Percentiles rank a stretch among this genome's conserved stretches.
Conservation (phyloP, 73 alveolate genomes). For the Tetrahymena borealis region DNA sequence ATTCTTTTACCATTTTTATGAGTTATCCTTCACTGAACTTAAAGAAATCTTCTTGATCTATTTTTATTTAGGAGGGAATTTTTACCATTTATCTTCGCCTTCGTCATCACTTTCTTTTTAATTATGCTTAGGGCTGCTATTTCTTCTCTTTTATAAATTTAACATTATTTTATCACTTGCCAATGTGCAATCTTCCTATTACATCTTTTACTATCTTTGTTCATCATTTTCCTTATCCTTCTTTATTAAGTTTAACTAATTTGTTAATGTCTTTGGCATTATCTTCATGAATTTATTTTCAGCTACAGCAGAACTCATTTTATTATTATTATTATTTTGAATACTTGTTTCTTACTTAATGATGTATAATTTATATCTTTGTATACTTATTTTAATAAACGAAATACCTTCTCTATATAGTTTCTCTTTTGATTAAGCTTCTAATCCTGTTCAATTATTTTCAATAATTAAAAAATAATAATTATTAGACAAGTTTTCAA, state of each 20-base stretch:
- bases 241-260: not conserved
- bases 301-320: constrained; percentile 1
- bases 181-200: not conserved
- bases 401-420: too few relatives aligned
- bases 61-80: not conserved
- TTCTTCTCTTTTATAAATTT: not conserved
- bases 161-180: not conserved
- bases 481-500: too few relatives aligned
- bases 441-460: too few relatives aligned
- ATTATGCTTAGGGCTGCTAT: not conserved
- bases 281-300: not conserved
- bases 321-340: too few relatives aligned
- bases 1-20: not conserved
- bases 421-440: too few relatives aligned
- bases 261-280: not conserved
- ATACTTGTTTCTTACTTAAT: too few relatives aligned
- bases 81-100: not conserved
- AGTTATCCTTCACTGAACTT: not conserved
- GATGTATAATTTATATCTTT: too few relatives aligned
- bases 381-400: too few relatives aligned
- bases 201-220: not conserved
- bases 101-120: not conserved
- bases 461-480: too few relatives aligned
- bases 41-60: not conserved
- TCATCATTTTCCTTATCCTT: not conserved